Percentiles rank a stretch among this genome's conserved stretches.
phyloP scores from a whole-genome alignment of 2,329 filamentous ascomycete species.

The Aspergillus quadricinctus region DNA sequence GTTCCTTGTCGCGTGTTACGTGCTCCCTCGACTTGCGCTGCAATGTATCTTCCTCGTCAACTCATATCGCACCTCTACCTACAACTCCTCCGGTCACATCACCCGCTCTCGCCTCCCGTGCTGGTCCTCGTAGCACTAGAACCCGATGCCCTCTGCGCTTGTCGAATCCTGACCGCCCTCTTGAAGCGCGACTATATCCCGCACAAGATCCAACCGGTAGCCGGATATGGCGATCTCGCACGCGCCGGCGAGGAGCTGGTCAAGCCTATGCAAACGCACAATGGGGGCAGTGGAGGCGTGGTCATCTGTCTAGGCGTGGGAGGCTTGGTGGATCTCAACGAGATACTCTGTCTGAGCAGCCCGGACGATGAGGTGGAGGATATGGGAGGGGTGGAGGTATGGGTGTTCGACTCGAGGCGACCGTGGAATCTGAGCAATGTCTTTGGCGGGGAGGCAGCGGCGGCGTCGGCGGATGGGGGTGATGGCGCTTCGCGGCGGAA shows the following conservation, averaged over 20 bases:
- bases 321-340: conserved; percentile 81
- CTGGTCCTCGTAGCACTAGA: conserved; percentile 90
- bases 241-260: conserved; percentile 75
- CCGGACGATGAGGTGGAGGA: conserved; percentile 58
- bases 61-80: conserved; percentile 88
- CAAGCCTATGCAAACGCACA: conserved; percentile 76
- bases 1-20: conserved; percentile 11
- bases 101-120: conserved; percentile 86
- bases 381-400: conserved; percentile 85
- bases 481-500: conserved; percentile 42
- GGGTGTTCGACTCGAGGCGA: conserved; percentile 85
- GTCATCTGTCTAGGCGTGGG: conserved; percentile 92
- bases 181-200: conserved; percentile 96
- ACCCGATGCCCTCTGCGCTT: conserved; percentile 91
- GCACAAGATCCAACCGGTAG: conserved; percentile 93
- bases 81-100: conserved; percentile 78
- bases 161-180: conserved; percentile 87
- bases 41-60: conserved; percentile 90
- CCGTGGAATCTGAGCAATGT: conserved; percentile 95
- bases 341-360: conserved; percentile 71
- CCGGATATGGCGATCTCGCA: conserved; percentile 85
- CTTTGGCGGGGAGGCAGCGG: conserved; percentile 67
- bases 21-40: conserved; percentile 19
- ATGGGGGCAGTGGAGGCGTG: conserved; percentile 80
- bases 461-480: conserved; percentile 47